These are phyloP conservation scores for Graphilbum sp. DNA, from an alignment of 2,329 filamentous ascomycete genomes.

Conservation along the genomic window DNA sequence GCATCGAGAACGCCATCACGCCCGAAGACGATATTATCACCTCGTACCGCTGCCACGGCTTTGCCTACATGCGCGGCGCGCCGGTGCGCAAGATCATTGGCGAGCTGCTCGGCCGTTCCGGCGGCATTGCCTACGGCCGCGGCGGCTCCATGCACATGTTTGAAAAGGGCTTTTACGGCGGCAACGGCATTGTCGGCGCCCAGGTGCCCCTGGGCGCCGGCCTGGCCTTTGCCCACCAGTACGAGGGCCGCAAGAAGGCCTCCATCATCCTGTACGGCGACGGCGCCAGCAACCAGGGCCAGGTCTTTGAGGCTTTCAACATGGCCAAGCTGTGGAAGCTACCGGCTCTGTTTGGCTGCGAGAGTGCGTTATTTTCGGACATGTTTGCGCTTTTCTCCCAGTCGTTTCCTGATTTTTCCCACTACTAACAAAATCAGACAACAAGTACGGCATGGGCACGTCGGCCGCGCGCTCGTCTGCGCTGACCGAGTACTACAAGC, in stretches of 20 bases:
- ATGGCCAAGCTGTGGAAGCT: conserved; percentile 99
- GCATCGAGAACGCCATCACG: conserved; percentile 90
- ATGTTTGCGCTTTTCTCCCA: background rate
- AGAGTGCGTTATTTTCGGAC: conserved; percentile 59
- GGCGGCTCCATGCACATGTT: conserved; percentile 99
- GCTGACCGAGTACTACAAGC: conserved; percentile 99
- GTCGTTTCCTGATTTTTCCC: background rate
- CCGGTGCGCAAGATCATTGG: conserved; percentile 86
- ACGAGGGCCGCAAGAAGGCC: conserved; percentile 72
- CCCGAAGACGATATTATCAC: conserved; percentile 92
- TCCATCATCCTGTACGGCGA: conserved; percentile 90
- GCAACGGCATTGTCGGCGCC: conserved; percentile 97
- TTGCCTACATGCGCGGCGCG: conserved; percentile 89
- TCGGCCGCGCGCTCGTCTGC: conserved; percentile 86
- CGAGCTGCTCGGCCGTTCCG: conserved; percentile 83
- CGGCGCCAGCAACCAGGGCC: conserved; percentile 95
- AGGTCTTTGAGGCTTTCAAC: conserved; percentile 99
- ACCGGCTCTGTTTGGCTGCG: conserved; percentile 88
- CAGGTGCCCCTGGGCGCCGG: conserved; percentile 96
- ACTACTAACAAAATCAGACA: conserved; percentile 48
- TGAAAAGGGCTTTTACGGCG: conserved; percentile 90
- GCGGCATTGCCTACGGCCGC: conserved; percentile 97
- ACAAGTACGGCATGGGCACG: conserved; percentile 99
- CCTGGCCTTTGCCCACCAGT: conserved; percentile 93
- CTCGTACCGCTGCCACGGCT: conserved; percentile 97